Evolutionary conservation across 1,284 basidiomycete genomes (phyloP).

Genomic region (Quambalaria eucalypti): DNA sequence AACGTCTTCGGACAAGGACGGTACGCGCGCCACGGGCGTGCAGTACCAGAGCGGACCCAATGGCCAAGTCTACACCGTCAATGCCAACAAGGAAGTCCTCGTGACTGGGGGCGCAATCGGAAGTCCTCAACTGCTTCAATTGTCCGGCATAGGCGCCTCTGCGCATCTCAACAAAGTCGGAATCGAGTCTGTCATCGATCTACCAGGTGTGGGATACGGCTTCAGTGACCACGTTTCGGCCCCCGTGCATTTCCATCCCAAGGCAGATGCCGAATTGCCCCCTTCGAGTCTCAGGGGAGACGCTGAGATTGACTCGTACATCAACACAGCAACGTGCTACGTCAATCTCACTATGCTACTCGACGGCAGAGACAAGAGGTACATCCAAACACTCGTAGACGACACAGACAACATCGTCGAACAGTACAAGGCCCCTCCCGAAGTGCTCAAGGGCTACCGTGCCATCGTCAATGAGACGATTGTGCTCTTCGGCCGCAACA

Average conservation of each 20-base stretch:
- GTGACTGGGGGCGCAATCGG: constrained; percentile 37
- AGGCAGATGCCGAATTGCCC: too few species aligned
- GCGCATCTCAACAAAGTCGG: constrained; percentile 15
- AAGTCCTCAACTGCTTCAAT: constrained; percentile 40
- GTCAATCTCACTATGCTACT: constrained; percentile 56
- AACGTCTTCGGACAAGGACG: too few species aligned
- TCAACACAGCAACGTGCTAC: constrained; percentile 63
- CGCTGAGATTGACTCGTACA: constrained; percentile 55
- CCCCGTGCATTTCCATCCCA: too few species aligned
- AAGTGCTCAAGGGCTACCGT: too few species aligned
- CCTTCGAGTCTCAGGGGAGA: too few species aligned
- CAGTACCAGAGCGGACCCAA: constrained; percentile 12
- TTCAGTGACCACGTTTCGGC: constrained; percentile 38
- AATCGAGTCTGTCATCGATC: constrained; percentile 15
- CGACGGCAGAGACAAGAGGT: constrained; percentile 47
- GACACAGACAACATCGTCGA: constrained; percentile 48
- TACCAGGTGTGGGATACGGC: constrained; percentile 28
- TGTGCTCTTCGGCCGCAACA: neutral
- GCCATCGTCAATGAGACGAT: constrained; percentile 3
- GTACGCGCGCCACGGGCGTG: constrained; percentile 8
- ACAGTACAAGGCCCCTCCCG: constrained; percentile 49
- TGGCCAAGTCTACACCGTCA: constrained; percentile 12
- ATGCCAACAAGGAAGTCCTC: constrained; percentile 35
- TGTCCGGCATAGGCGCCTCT: constrained; percentile 28
- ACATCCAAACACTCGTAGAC: constrained; percentile 34